These are phyloP conservation scores for Didymella sp. DNA, from an alignment of 2,329 filamentous ascomycete genomes.

Conservation along the genomic window DNA sequence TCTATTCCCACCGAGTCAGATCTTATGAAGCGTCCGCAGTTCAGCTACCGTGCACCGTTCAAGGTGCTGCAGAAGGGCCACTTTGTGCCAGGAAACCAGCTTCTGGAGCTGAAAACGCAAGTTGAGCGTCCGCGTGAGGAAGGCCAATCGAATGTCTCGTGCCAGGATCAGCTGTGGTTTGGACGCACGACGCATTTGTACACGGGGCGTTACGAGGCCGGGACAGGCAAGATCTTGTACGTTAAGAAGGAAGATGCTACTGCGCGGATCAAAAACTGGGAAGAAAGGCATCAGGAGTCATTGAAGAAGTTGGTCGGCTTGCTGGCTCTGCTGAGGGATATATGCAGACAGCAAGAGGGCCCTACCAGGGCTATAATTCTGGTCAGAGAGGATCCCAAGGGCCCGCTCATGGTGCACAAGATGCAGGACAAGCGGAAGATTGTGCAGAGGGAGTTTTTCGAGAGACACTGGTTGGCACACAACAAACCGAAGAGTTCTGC, in stretches of 20 bases:
- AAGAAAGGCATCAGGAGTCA: slow-evolving; percentile 29
- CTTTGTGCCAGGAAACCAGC: slow-evolving; percentile 31
- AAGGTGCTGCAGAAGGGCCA: slow-evolving; percentile 35
- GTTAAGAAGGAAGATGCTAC: slow-evolving; percentile 28
- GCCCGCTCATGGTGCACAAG: slow-evolving; percentile 25
- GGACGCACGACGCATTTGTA: slow-evolving; percentile 37
- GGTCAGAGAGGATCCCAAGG: slow-evolving; percentile 26
- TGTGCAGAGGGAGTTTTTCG: slow-evolving; percentile 23
- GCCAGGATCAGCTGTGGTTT: slow-evolving; percentile 44
- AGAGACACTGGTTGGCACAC: slow-evolving; percentile 24
- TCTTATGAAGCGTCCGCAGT: slow-evolving; percentile 22
- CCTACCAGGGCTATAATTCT: slow-evolving; percentile 25
- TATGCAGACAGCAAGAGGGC: slow-evolving; percentile 23
- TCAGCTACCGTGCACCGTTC: slow-evolving; percentile 27
- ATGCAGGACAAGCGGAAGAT: slow-evolving; percentile 24
- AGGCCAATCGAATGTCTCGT: slow-evolving; percentile 13
- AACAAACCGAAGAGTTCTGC: background rate
- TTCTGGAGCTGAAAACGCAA: slow-evolving; percentile 39
- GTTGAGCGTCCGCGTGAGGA: slow-evolving; percentile 20
- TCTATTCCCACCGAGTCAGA: slow-evolving; percentile 1
- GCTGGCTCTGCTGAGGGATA: slow-evolving; percentile 21
- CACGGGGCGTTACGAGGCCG: slow-evolving; percentile 29
- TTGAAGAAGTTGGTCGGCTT: slow-evolving; percentile 34
- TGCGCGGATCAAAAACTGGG: slow-evolving; percentile 31
- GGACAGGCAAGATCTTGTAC: slow-evolving; percentile 19